Conservation (phyloP, 2,329 filamentous ascomycete genomes). For the Drechslera avenae region DNA sequence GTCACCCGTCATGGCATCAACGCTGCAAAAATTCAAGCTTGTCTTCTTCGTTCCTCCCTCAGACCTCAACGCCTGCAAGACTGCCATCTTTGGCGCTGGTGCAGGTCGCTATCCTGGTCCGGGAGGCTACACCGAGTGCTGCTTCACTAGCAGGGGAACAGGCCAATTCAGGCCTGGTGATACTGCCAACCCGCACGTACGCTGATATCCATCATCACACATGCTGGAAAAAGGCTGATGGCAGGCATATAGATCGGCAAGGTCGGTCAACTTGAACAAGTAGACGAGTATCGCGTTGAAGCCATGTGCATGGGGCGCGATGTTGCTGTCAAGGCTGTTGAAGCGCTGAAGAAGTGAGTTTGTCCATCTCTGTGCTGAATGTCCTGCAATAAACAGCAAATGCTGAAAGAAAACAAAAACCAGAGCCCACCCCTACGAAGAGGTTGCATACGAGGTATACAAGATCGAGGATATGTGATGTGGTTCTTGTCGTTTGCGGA, state of each 20-base stretch:
- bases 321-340: slow-evolving; percentile 61
- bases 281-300: slow-evolving; percentile 67
- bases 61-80: slow-evolving; percentile 47
- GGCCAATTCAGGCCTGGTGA: slow-evolving; percentile 70
- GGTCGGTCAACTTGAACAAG: slow-evolving; percentile 62
- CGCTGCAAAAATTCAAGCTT: slow-evolving; percentile 48
- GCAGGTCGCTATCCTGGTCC: slow-evolving; percentile 52
- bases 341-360: slow-evolving; percentile 64
- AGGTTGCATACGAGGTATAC: slow-evolving; percentile 54
- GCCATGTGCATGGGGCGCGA: slow-evolving; percentile 66
- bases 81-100: slow-evolving; percentile 54
- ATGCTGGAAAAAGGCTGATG: neutral
- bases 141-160: slow-evolving; percentile 56
- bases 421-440: slow-evolving; percentile 55
- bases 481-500: neutral
- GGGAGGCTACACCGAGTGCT: slow-evolving; percentile 52
- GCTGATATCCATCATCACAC: neutral
- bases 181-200: slow-evolving; percentile 62
- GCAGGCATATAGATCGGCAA: slow-evolving; percentile 56
- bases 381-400: slow-evolving; percentile 17
- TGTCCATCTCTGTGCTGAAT: slow-evolving; percentile 34
- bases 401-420: slow-evolving; percentile 3
- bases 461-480: slow-evolving; percentile 52
- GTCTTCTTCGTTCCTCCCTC: slow-evolving; percentile 53
- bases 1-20: slow-evolving; percentile 4